Conservation (phyloP, 1,284 basidiomycete species). For the Heterobasidion occidentale region DNA sequence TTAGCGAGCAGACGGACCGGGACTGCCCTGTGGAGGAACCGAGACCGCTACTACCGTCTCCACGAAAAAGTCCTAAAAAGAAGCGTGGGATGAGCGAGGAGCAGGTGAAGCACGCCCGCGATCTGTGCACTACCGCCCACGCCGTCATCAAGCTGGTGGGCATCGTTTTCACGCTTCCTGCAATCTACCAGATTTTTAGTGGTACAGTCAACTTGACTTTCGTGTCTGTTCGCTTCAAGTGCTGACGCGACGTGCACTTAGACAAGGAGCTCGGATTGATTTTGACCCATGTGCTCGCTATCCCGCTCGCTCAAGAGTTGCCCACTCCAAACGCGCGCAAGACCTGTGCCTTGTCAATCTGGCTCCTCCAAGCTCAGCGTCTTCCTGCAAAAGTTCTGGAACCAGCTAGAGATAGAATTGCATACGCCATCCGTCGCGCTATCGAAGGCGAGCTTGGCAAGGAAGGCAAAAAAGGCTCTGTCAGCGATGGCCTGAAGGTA, state of each 20-base stretch:
- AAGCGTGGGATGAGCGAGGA: constrained; percentile 63
- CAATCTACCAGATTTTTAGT: constrained; percentile 50
- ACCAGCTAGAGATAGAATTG: constrained; percentile 55
- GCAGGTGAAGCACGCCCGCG: constrained; percentile 68
- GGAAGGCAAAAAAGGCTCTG: constrained; percentile 77
- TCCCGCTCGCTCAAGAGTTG: constrained; percentile 55
- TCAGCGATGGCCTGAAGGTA: constrained; percentile 67
- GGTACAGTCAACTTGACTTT: constrained; percentile 28
- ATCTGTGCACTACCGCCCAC: constrained; percentile 63
- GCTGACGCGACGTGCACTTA: constrained; percentile 18
- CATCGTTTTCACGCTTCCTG: constrained; percentile 49
- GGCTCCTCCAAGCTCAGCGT: constrained; percentile 61
- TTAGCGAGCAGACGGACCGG: constrained; percentile 10
- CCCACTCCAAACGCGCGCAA: constrained; percentile 79
- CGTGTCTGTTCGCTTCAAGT: constrained; percentile 2
- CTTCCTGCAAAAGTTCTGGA: constrained; percentile 51
- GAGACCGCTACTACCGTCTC: constrained; percentile 33
- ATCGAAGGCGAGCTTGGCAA: constrained; percentile 77
- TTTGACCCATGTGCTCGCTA: constrained; percentile 54
- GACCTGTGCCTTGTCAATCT: constrained; percentile 68
- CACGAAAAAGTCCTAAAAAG: constrained; percentile 46
- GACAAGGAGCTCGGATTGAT: constrained; percentile 52
- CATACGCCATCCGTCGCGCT: constrained; percentile 63
- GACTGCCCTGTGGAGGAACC: constrained; percentile 7
- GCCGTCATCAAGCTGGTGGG: constrained; percentile 58